Conservation (phyloP, 192 early-diverging fungal species). For the Podila epigama region DNA sequence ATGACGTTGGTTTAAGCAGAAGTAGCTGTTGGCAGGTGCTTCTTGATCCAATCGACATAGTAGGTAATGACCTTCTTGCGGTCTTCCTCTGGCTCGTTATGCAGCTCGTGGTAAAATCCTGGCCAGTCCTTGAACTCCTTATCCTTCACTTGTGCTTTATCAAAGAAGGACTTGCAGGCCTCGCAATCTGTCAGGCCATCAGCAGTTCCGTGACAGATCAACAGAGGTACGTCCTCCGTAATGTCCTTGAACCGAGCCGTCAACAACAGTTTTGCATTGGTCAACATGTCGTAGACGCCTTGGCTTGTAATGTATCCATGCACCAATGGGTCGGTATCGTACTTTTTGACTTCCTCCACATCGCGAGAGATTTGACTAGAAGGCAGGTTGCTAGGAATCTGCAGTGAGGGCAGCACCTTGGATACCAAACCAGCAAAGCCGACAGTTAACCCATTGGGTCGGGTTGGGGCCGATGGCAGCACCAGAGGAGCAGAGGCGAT, state of each 20-base stretch:
- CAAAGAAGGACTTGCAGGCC: constrained; percentile 48
- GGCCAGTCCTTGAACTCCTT: constrained; percentile 44
- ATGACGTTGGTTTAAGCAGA: not conserved
- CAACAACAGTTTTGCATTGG: constrained; percentile 54
- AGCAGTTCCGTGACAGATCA: constrained; percentile 59
- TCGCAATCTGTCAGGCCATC: constrained; percentile 55
- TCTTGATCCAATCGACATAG: constrained; percentile 52
- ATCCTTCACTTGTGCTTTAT: constrained; percentile 46
- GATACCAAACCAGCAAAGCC: constrained; percentile 36
- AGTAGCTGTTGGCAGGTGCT: constrained; percentile 10
- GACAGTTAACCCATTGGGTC: constrained; percentile 44
- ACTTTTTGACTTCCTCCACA: constrained; percentile 52
- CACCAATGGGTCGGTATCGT: constrained; percentile 62
- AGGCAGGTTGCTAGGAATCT: constrained; percentile 51
- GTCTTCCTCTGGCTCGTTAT: constrained; percentile 47
- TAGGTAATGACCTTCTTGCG: constrained; percentile 47
- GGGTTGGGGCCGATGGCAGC: constrained; percentile 13
- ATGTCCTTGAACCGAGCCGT: constrained; percentile 45
- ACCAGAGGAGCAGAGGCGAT: constrained; percentile 66
- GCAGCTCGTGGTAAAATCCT: constrained; percentile 38
- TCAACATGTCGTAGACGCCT: constrained; percentile 57
- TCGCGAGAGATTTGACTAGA: constrained; percentile 53
- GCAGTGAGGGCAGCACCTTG: constrained; percentile 52
- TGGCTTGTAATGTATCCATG: constrained; percentile 56
- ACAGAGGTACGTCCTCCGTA: constrained; percentile 50